Conservation (phyloP, 78 protist genomes). For the Chrysochromulina parva region DNA sequence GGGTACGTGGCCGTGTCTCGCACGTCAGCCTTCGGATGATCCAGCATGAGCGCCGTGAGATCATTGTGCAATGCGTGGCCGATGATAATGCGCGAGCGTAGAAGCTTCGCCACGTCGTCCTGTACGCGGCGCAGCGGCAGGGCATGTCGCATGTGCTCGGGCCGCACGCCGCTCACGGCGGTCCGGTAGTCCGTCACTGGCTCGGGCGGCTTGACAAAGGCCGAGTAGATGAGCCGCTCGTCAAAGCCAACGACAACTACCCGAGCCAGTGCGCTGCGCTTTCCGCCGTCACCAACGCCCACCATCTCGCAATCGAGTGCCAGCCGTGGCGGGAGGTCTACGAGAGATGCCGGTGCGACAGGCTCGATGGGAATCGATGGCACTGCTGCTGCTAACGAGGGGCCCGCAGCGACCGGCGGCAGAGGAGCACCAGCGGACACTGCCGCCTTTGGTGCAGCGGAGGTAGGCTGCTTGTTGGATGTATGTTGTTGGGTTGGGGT, state of each 20-base stretch:
- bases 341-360: too few relatives aligned
- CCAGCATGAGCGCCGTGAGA: constrained; percentile 8
- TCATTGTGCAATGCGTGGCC: constrained; percentile 49
- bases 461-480: too few relatives aligned
- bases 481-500: too few relatives aligned
- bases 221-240: neutral
- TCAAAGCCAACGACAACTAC: neutral
- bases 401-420: too few relatives aligned
- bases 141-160: neutral
- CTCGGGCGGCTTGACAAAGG: constrained; percentile 32
- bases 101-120: neutral
- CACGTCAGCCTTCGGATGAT: constrained; percentile 13
- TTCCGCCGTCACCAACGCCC: constrained; percentile 43
- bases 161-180: constrained; percentile 33
- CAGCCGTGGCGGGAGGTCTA: neutral
- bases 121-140: constrained; percentile 3
- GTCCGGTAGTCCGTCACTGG: constrained; percentile 46
- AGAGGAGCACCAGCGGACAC: too few relatives aligned
- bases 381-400: too few relatives aligned
- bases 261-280: constrained; percentile 27
- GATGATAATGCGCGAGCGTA: neutral
- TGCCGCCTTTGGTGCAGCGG: too few relatives aligned
- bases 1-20: constrained; percentile 38
- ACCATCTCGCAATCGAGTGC: constrained; percentile 67
- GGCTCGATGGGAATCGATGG: too few relatives aligned